A percentile compares a stretch with the other conserved stretches of the same genome.
phyloP scores from a whole-genome alignment of 2,329 filamentous ascomycete genomes.

The Aureobasidium sp. region DNA sequence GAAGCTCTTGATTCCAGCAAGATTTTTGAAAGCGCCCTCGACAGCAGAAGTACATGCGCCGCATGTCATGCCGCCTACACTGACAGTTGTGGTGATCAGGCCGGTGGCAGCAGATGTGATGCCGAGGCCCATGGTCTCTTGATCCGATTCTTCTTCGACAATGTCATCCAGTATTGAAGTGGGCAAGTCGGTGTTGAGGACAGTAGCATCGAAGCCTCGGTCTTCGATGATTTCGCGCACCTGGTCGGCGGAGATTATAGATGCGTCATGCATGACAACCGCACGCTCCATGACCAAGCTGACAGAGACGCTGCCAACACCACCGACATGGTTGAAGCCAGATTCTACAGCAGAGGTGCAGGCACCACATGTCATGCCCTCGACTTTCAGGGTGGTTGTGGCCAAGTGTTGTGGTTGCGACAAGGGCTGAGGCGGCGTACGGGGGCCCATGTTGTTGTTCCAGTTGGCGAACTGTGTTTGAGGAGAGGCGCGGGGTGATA shows the following conservation, averaged over 20 bases:
- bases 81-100: constrained; percentile 85
- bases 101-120: constrained; percentile 19
- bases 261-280: constrained; percentile 80
- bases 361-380: constrained; percentile 81
- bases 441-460: constrained; percentile 9
- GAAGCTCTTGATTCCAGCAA: constrained; percentile 75
- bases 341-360: constrained; percentile 90
- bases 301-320: constrained; percentile 80
- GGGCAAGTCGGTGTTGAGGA: constrained; percentile 27
- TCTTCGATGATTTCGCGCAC: constrained; percentile 85
- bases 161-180: constrained; percentile 21
- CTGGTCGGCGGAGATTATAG: constrained; percentile 63
- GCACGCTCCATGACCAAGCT: constrained; percentile 94
- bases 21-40: constrained; percentile 78
- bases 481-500: constrained; percentile 1
- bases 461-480: constrained; percentile 12
- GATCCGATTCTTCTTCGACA: constrained; percentile 19
- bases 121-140: constrained; percentile 19
- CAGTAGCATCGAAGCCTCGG: constrained; percentile 78
- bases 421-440: not conserved
- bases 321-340: constrained; percentile 73
- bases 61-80: constrained; percentile 80
- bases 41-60: constrained; percentile 94
- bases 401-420: constrained; percentile 52
- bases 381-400: constrained; percentile 84